Conservation (phyloP, 192 early-diverging fungal species). For the Coemansia sp. region DNA sequence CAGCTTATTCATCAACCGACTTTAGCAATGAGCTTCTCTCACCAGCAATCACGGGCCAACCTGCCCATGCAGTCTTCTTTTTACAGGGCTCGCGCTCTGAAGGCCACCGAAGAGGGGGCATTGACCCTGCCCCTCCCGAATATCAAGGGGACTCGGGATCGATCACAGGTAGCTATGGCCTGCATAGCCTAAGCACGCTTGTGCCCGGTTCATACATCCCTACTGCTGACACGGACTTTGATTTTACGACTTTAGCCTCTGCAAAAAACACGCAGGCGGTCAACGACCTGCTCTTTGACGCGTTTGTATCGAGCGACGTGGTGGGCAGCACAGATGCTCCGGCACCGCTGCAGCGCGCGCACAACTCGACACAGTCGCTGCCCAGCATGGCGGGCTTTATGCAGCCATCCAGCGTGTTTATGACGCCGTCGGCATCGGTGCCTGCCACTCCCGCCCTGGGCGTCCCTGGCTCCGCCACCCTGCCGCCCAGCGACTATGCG, state of each 20-base stretch:
- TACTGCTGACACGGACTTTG: constrained; percentile 43
- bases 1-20: neutral
- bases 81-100: constrained; percentile 46
- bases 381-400: constrained; percentile 14
- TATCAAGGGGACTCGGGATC: neutral
- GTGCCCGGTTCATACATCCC: constrained; percentile 1
- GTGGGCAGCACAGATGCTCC: neutral
- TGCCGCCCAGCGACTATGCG: constrained; percentile 17
- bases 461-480: constrained; percentile 4
- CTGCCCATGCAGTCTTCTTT: constrained; percentile 43
- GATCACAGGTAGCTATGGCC: neutral
- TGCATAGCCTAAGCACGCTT: constrained; percentile 21
- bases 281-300: constrained; percentile 19
- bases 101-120: constrained; percentile 28
- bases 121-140: neutral
- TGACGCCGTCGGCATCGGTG: constrained; percentile 29
- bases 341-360: neutral
- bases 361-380: constrained; percentile 13
- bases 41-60: neutral
- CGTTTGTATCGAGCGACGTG: constrained; percentile 15
- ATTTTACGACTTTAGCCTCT: constrained; percentile 22
- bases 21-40: constrained; percentile 6
- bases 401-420: constrained; percentile 14
- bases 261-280: constrained; percentile 1
- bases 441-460: constrained; percentile 20